Evolutionary conservation across 2,329 filamentous ascomycete genomes (phyloP).

Genomic region (Colletotrichum lentis): DNA sequence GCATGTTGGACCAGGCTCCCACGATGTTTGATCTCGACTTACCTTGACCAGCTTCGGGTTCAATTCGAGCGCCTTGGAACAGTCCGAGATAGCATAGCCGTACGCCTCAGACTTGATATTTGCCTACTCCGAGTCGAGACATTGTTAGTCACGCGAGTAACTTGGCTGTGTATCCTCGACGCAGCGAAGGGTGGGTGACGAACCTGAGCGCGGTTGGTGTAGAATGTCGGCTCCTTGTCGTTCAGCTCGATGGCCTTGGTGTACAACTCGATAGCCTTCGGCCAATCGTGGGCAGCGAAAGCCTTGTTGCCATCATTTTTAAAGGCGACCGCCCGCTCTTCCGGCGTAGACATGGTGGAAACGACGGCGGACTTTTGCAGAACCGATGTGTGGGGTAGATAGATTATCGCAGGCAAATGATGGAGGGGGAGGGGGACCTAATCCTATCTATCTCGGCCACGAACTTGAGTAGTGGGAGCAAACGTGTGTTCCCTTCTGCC

Average conservation of each 20-base stretch:
- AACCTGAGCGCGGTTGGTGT: slow-evolving; percentile 94
- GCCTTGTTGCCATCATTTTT: slow-evolving; percentile 97
- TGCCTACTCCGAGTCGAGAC: slow-evolving; percentile 62
- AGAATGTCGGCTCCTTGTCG: slow-evolving; percentile 86
- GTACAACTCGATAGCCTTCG: slow-evolving; percentile 81
- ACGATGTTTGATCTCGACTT: slow-evolving; percentile 40
- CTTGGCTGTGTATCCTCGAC: slow-evolving; percentile 1
- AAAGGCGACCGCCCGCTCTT: slow-evolving; percentile 78
- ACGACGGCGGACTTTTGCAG: slow-evolving; percentile 15
- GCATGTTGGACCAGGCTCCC: not conserved
- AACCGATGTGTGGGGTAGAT: slow-evolving; percentile 30
- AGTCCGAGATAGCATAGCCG: slow-evolving; percentile 90
- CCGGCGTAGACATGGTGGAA: slow-evolving; percentile 51
- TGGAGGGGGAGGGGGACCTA: slow-evolving; percentile 1
- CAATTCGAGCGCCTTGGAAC: slow-evolving; percentile 88
- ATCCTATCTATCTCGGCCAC: slow-evolving; percentile 14
- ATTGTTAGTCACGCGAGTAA: slow-evolving; percentile 59
- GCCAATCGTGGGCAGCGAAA: slow-evolving; percentile 89
- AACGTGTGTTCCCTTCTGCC: not conserved
- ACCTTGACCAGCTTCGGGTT: slow-evolving; percentile 91
- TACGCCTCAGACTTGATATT: slow-evolving; percentile 96
- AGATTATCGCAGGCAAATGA: slow-evolving; percentile 21
- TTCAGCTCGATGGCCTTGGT: slow-evolving; percentile 86
- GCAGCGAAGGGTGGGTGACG: slow-evolving; percentile 21
- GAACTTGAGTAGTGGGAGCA: slow-evolving; percentile 19